These are phyloP conservation scores for Venturia asperata DNA, from an alignment of 2,329 filamentous ascomycete species.

Conservation along the genomic window DNA sequence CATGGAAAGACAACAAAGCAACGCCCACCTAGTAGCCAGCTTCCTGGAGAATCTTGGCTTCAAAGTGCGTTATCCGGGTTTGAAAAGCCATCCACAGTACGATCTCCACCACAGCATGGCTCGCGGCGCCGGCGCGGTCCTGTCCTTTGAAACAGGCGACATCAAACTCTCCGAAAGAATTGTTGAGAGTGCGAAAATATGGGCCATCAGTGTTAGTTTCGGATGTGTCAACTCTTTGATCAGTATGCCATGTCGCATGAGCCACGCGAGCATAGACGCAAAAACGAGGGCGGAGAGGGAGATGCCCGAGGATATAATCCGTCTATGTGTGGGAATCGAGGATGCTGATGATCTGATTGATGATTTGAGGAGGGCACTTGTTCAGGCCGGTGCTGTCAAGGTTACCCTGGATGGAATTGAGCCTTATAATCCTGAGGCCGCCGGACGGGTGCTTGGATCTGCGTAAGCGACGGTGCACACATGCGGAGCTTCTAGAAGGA, in stretches of 20 bases:
- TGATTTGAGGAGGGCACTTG: constrained; percentile 81
- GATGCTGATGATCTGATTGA: constrained; percentile 87
- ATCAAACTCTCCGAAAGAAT: constrained; percentile 78
- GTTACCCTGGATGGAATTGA: constrained; percentile 75
- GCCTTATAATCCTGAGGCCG: neutral
- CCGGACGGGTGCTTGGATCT: constrained; percentile 3
- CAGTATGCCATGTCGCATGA: constrained; percentile 99
- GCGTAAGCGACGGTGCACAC: neutral
- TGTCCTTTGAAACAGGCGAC: constrained; percentile 94
- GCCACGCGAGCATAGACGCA: constrained; percentile 94
- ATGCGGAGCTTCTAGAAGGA: too few relatives aligned
- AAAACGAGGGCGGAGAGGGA: constrained; percentile 83
- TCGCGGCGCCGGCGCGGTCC: constrained; percentile 83
- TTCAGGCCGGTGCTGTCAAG: constrained; percentile 87
- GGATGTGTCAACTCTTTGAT: constrained; percentile 98
- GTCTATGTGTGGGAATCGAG: constrained; percentile 93
- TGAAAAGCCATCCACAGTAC: constrained; percentile 94
- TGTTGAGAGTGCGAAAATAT: constrained; percentile 84
- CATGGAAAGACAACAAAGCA: constrained; percentile 97
- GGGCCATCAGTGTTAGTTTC: constrained; percentile 95
- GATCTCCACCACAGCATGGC: constrained; percentile 94
- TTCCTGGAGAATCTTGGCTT: constrained; percentile 90
- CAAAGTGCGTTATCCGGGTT: constrained; percentile 86
- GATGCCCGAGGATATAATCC: constrained; percentile 94
- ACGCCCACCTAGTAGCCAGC: constrained; percentile 81